A percentile compares a stretch with the other conserved stretches of the same genome.
These are phyloP conservation scores for Malassezia yamatoensis DNA, from an alignment of 1,284 basidiomycete genomes.

Conservation along the genomic window DNA sequence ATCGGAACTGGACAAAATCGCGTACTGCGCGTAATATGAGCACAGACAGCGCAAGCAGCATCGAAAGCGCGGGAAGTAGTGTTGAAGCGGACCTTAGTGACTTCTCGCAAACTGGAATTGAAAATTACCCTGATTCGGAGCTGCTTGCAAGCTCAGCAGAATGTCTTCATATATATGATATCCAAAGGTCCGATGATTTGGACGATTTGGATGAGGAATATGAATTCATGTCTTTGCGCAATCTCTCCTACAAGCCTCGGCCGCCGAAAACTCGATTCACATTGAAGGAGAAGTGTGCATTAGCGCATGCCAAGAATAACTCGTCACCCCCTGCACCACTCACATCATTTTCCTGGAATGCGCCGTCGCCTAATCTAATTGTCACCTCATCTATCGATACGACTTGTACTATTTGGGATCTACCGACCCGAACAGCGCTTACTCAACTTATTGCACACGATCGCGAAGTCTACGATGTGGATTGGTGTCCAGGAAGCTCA, in stretches of 20 bases:
- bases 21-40: slow-evolving; percentile 3
- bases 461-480: slow-evolving; percentile 91
- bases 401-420: slow-evolving; percentile 63
- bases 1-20: not conserved
- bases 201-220: slow-evolving; percentile 24
- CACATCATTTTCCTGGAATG: slow-evolving; percentile 47
- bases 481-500: slow-evolving; percentile 93
- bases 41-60: slow-evolving; percentile 1
- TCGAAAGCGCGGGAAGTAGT: slow-evolving; percentile 1
- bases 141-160: slow-evolving; percentile 45
- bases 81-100: slow-evolving; percentile 15
- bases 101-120: not conserved
- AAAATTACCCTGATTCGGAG: slow-evolving; percentile 34
- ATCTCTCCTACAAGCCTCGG: slow-evolving; percentile 5
- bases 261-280: slow-evolving; percentile 22
- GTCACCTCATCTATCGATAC: slow-evolving; percentile 56
- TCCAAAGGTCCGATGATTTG: slow-evolving; percentile 23
- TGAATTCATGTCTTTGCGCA: slow-evolving; percentile 24
- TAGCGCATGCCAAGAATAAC: slow-evolving; percentile 41
- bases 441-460: slow-evolving; percentile 87
- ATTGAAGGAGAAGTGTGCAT: slow-evolving; percentile 41
- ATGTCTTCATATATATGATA: slow-evolving; percentile 44
- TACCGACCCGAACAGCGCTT: slow-evolving; percentile 85
- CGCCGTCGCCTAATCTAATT: slow-evolving; percentile 45
- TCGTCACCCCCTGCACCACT: slow-evolving; percentile 43